Evolutionary conservation across 306 rosid species (phyloP).

Genomic region (Pyrus pyrifolia): DNA sequence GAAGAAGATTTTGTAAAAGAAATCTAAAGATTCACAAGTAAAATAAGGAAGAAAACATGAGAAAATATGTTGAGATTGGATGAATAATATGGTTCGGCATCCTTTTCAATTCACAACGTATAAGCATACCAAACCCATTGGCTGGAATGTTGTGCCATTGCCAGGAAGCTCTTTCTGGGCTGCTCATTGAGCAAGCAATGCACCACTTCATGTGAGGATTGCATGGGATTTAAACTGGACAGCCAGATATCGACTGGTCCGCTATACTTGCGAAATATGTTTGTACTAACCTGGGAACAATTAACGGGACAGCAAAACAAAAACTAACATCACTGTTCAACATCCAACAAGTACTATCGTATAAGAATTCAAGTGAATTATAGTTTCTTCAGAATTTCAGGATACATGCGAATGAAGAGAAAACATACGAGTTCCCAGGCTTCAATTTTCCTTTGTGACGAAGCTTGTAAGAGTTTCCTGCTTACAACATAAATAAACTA

Average conservation of each 20-base stretch:
- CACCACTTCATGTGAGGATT: constrained; percentile 34
- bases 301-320: not conserved
- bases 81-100: not conserved
- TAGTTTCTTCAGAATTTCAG: not conserved
- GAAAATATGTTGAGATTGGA: not conserved
- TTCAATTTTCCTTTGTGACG: constrained; percentile 39
- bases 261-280: constrained; percentile 69
- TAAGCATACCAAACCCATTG: constrained; percentile 81
- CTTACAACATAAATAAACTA: constrained; percentile 14
- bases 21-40: not conserved
- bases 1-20: not conserved
- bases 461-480: constrained; percentile 48
- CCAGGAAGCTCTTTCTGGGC: constrained; percentile 52
- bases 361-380: not conserved
- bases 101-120: constrained; percentile 1
- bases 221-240: constrained; percentile 41
- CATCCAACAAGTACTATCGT: not conserved
- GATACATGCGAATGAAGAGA: not conserved
- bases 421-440: constrained; percentile 89
- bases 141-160: constrained; percentile 87
- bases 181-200: constrained; percentile 63
- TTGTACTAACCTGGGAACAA: constrained; percentile 60
- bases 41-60: not conserved
- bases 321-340: not conserved
- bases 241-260: constrained; percentile 86